Base-by-base conservation (phyloP, 495 filamentous ascomycete genomes). In the Penicillium paxilli region DNA sequence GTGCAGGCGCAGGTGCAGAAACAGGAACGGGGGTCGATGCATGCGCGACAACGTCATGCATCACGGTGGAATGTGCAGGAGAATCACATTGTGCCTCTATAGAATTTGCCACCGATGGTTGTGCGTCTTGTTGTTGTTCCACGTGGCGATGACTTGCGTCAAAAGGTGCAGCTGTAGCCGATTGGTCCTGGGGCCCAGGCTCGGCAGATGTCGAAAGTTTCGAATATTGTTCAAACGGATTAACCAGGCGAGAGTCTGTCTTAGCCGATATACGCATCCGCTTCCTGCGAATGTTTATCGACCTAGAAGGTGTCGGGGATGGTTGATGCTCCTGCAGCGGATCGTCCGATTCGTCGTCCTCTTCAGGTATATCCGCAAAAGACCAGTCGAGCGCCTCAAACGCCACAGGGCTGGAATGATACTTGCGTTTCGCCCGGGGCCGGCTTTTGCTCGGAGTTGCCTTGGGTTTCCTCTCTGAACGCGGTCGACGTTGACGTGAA, bases 41-140 rank as follows among this genome's bases (percentile, higher is more conserved):
- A 42, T 19, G 40, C 40, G 40, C 40, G 11, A n/a, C n/a, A n/a
- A 14, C 40, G n/a, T 8, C 40, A 12, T 42, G 20, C 20, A 5
- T 23, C 9, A 20, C 19, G 20, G 21, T 10, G 47, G 58, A 22
- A 44, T 30, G 16, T 48, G 53, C 28, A 58, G 47, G 14, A 35
- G 32, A 52, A 59, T 54, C 41, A 26, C 22, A 4, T 47, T 47
- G 49, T 46, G 24, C 35, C 45, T 44, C 20, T 23, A 42, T 23
- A 41, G 16, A 33, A 11, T 35, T n/a, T 51, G 49, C 42, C 50
- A 54, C 51, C 86, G 52, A 64, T 75, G 12, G 83, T 83, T 7
- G 80, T 83, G 11, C 70, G 71, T 52, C 80, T 79, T 16, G 67
- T 67, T 16, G 67, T 67, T 47, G 82, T 79, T 24, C 79, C 74